Conservation (phyloP, 2,329 filamentous ascomycete genomes). For the Fusarium bulbicola region DNA sequence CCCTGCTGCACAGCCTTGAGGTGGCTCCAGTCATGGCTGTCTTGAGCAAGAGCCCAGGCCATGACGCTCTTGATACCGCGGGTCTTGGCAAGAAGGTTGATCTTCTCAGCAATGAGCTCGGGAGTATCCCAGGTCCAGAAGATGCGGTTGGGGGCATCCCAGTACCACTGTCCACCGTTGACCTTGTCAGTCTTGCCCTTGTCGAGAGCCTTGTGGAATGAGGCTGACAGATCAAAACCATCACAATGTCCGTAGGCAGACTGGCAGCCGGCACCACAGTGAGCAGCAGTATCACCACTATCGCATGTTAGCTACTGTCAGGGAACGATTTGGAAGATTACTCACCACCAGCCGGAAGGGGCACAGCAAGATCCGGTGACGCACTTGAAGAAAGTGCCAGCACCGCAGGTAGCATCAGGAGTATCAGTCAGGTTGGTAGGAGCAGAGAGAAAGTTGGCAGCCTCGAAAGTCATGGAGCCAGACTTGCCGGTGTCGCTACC, state of each 20-base stretch:
- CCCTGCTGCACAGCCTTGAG: slow-evolving; percentile 53
- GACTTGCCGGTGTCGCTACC: slow-evolving; percentile 66
- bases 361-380: slow-evolving; percentile 26
- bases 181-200: slow-evolving; percentile 55
- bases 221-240: slow-evolving; percentile 23
- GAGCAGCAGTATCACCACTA: slow-evolving; percentile 30
- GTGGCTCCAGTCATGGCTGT: slow-evolving; percentile 54
- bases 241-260: slow-evolving; percentile 30
- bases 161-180: slow-evolving; percentile 65
- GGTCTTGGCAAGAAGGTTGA: slow-evolving; percentile 52
- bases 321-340: accelerated
- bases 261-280: slow-evolving; percentile 38
- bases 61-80: slow-evolving; percentile 60
- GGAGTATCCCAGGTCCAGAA: slow-evolving; percentile 67
- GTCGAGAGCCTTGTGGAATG: slow-evolving; percentile 53
- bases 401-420: slow-evolving; percentile 33
- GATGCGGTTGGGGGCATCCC: slow-evolving; percentile 54
- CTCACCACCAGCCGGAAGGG: slow-evolving; percentile 37
- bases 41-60: slow-evolving; percentile 63
- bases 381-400: slow-evolving; percentile 28
- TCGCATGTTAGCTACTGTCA: background rate
- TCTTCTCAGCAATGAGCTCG: slow-evolving; percentile 58
- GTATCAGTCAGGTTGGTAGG: slow-evolving; percentile 32
- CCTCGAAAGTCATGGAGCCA: slow-evolving; percentile 54
- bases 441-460: slow-evolving; percentile 38